These are phyloP conservation scores for Cantharellus cinnabarinus DNA, from an alignment of 768 basidiomycete genomes.

Conservation along the genomic window DNA sequence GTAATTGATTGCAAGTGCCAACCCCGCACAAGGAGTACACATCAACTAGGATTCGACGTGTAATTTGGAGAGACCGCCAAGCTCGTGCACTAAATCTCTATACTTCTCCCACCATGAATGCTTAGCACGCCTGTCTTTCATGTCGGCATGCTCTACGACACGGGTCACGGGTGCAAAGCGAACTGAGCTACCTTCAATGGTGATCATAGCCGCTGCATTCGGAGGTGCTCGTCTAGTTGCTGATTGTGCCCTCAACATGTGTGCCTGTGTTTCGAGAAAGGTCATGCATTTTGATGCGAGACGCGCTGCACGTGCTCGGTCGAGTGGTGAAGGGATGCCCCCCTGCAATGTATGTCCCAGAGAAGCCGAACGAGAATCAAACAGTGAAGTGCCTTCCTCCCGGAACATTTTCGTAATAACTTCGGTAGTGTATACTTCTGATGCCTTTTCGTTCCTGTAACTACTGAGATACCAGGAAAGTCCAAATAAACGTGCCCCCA, in stretches of 20 bases:
- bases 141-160: slow-evolving; percentile 74
- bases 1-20: neutral
- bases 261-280: slow-evolving; percentile 61
- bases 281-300: slow-evolving; percentile 83
- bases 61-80: slow-evolving; percentile 23
- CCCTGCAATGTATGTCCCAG: slow-evolving; percentile 96
- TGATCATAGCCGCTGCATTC: slow-evolving; percentile 75
- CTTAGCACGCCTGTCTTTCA: slow-evolving; percentile 71
- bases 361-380: slow-evolving; percentile 89
- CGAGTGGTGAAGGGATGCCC: slow-evolving; percentile 84
- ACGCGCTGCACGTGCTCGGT: slow-evolving; percentile 78
- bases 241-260: slow-evolving; percentile 8
- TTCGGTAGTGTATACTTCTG: slow-evolving; percentile 75
- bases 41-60: neutral
- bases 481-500: slow-evolving; percentile 3
- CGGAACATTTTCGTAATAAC: slow-evolving; percentile 85
- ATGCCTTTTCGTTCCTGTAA: slow-evolving; percentile 64
- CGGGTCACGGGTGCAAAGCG: slow-evolving; percentile 70
- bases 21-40: neutral
- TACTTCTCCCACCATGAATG: slow-evolving; percentile 51
- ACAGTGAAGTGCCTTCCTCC: slow-evolving; percentile 81
- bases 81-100: slow-evolving; percentile 48
- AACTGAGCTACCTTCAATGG: slow-evolving; percentile 64
- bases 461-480: neutral
- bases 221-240: slow-evolving; percentile 32